Evolutionary conservation across 176 grass and related monocot genomes (phyloP), one percentile per base, ranked within the genome.

Genomic region (Oryza brachyantha): DNA sequence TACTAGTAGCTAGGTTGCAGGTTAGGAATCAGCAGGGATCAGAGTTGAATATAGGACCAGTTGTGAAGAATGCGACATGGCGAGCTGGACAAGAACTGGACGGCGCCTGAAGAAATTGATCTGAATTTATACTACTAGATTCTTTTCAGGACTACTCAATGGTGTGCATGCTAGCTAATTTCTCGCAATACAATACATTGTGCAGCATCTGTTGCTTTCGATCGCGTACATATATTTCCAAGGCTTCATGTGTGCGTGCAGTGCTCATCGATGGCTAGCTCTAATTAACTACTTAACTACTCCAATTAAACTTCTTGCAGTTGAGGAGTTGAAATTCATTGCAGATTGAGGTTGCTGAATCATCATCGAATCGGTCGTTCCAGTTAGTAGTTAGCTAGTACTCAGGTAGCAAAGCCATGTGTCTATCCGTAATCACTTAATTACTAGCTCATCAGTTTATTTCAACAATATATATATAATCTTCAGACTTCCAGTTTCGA

Each of bases 21-120:
- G 70, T 55, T 73, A 73, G 45, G 70, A 55, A 72, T 52, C 17
- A 17, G 28, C 9, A 22, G 10, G 55, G 76, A 71, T 75, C 45
- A 54, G 61, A 50, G 43, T 57, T 55, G 71, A 75, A 67, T 32
- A 43, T 43, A 43, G 11, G 11, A n/a, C n/a, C n/a, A 66, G 21
- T n/a, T 24, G 21, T 25, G 21, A 17, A 4, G 81, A 67, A 21
- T 55, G 55, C 73, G 38, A 68, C 35, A 21, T 14, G 64, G 52
- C 13, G 61, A 62, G 81, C 50, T 42, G 40, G 36, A 11, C 37
- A 41, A 41, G 27, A 63, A 8, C 50, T 4, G 48, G 45, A 50
- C 28, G 64, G 52, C 52, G 21, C 8, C 8, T 57, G 52, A 57
- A 57, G 43, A 46, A 46, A 36, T 36, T 5, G 4, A 32, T 32